Percentiles rank a stretch among this genome's conserved stretches.
Conservation (phyloP, 345 rosid genomes). For the Citrus hindsii region DNA sequence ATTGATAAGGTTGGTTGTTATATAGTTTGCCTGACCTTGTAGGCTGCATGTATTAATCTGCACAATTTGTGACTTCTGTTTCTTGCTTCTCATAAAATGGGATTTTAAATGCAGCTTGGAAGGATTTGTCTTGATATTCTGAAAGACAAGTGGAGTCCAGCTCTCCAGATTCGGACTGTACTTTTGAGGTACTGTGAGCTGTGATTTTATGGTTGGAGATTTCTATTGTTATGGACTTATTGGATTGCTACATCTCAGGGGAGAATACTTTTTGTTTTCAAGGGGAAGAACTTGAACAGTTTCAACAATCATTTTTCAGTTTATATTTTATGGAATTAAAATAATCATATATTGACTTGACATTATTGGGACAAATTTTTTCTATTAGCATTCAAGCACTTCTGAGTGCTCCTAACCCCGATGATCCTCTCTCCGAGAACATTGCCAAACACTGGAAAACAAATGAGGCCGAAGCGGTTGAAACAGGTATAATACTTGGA, state of each 20-base stretch:
- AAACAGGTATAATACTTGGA: conserved; percentile 57
- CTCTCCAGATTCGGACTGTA: conserved; percentile 95
- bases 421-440: conserved; percentile 97
- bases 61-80: background rate
- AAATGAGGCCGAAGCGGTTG: conserved; percentile 95
- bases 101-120: conserved; percentile 62
- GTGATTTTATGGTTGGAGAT: background rate
- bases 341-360: background rate
- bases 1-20: conserved; percentile 74
- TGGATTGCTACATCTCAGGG: background rate
- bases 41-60: background rate
- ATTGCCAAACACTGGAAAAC: conserved; percentile 99
- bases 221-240: background rate
- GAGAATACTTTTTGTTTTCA: background rate
- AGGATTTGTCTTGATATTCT: conserved; percentile 97
- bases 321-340: background rate
- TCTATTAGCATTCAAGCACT: conserved; percentile 85
- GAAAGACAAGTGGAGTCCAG: conserved; percentile 99
- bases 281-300: background rate
- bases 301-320: background rate
- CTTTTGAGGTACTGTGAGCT: conserved; percentile 72
- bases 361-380: background rate
- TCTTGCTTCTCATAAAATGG: background rate
- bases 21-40: background rate
- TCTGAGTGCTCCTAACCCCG: conserved; percentile 97